phyloP scores from a whole-genome alignment of 75 land plant genomes.

The Pseudotsuga menziesii region DNA sequence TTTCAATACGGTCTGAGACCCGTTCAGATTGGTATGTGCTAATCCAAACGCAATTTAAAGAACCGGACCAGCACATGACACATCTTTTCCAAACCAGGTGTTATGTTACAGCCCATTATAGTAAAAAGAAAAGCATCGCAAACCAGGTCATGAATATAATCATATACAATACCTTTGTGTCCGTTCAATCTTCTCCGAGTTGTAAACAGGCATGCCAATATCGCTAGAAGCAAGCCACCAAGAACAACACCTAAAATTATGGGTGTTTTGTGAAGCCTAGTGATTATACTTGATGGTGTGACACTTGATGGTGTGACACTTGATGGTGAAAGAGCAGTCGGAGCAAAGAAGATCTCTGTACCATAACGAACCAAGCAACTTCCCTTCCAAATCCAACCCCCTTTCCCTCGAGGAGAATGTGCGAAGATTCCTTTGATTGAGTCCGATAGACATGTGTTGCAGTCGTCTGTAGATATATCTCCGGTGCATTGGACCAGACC shows the following conservation, averaged over 20 bases:
- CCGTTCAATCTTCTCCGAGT: too few relatives aligned
- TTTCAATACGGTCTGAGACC: too few relatives aligned
- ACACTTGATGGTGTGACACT: not conserved
- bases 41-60: too few relatives aligned
- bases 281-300: not conserved
- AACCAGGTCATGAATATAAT: too few relatives aligned
- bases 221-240: not conserved
- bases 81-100: not conserved
- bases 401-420: not conserved
- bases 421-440: not conserved
- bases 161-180: too few relatives aligned
- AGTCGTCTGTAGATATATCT: not conserved
- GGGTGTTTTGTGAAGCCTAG: too few relatives aligned
- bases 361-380: not conserved
- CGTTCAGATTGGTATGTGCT: not conserved
- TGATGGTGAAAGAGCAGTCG: not conserved
- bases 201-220: not conserved
- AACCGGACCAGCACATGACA: not conserved
- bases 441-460: not conserved
- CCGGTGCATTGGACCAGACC: not conserved
- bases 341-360: not conserved
- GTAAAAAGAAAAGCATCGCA: not conserved
- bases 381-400: not conserved
- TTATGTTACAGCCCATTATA: not conserved
- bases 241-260: not conserved